Conservation (phyloP, 1,284 basidiomycete genomes). For the Tylopilus sp. region DNA sequence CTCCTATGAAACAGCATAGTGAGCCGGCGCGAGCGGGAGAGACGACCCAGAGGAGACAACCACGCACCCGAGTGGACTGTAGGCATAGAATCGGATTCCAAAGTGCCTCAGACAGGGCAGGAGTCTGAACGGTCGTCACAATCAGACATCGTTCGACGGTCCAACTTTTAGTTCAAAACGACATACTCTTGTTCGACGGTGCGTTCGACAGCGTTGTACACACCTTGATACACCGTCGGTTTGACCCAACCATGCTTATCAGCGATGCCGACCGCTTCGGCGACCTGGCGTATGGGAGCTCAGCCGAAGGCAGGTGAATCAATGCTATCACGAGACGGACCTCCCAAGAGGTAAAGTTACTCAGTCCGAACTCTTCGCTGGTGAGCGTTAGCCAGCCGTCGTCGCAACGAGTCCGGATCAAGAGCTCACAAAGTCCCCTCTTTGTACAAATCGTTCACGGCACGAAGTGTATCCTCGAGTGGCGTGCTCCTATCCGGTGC, state of each 20-base stretch:
- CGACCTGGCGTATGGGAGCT: constrained; percentile 27
- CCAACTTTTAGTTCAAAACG: too few relatives aligned
- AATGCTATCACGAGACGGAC: constrained; percentile 14
- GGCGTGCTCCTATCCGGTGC: constrained; percentile 26
- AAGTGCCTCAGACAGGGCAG: constrained; percentile 45
- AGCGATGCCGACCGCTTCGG: constrained; percentile 34
- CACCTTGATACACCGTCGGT: constrained; percentile 31
- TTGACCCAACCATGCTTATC: constrained; percentile 35
- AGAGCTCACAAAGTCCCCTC: constrained; percentile 39
- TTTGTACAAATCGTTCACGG: constrained; percentile 41
- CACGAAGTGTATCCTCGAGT: constrained; percentile 38
- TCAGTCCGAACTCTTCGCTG: constrained; percentile 43
- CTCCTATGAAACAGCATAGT: constrained; percentile 1
- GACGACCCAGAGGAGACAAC: neutral
- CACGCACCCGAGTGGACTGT: constrained; percentile 47
- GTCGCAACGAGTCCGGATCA: neutral
- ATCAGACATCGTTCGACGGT: neutral
- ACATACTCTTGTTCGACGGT: constrained; percentile 40
- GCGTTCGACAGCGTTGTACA: constrained; percentile 43
- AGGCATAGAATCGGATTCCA: constrained; percentile 46
- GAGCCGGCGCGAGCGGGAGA: neutral
- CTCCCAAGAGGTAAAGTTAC: constrained; percentile 43
- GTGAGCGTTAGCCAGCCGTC: constrained; percentile 2
- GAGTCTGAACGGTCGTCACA: constrained; percentile 20
- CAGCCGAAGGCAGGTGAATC: neutral